Base-by-base conservation (phyloP, 108 stramenopile genomes). In the Seminavis robusta region DNA sequence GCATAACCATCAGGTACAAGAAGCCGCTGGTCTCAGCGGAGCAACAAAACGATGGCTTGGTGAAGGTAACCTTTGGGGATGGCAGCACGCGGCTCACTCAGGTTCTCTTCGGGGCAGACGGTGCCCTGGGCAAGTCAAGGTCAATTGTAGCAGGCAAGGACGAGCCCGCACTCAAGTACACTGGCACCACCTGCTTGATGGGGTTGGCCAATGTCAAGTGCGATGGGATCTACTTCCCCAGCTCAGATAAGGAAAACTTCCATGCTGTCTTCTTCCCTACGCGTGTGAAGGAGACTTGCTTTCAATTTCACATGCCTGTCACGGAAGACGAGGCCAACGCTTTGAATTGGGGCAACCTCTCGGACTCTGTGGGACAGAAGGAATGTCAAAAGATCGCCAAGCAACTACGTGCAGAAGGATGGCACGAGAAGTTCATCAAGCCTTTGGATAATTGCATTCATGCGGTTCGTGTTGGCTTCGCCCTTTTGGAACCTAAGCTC, bases 201-300 rank as follows among this genome's bases (percentile, higher is more conserved):
- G 84, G 84, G n/a, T 54, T 68, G 34, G 73, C 84, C 39, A 49
- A 54, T 30, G 58, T 73, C 0, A 52, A 65, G 0, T 38, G 67
- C 5, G 16, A 62, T 9, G 77, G 84, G 1, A 86, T 86, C 51
- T 69, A 47, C 47, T 79, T 86, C 45, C 80, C 80, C 3, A 61
- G 62, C 17, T 77, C 74, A 17, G 50, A 50, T 31, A 79, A 71
- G 4, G 59, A 72, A 46, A 75, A 80, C 21, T 81, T 70, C 41
- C 84, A 86, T 47, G 84, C 66, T 2, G 73, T 71, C 40, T 81
- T 73, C 34, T 86, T 76, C 62, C 84, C 78, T 45, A 74, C 75
- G 3, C 56, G 67, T 15, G 23, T 58, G 9, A 39, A 62, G 39
- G 80, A 86, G 56, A 61, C 64, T 43, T 77, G 77, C 2, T 86